phyloP scores from a whole-genome alignment of 192 early-diverging fungal species.

The Rhizophagus prolifer region DNA sequence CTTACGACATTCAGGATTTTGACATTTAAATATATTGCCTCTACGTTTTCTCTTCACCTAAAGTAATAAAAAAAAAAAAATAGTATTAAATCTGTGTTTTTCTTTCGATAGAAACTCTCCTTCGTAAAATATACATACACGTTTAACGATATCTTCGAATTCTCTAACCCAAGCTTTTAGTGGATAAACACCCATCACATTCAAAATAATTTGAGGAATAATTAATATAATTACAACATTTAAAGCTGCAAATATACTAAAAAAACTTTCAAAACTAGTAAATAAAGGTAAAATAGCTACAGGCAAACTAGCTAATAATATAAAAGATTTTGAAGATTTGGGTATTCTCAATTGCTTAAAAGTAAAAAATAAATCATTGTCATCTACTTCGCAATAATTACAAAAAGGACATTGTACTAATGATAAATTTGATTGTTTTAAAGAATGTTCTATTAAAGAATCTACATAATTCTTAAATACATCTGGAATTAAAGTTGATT shows the following conservation, averaged over 20 bases:
- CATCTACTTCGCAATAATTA: constrained; percentile 41
- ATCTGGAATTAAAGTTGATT: constrained; percentile 28
- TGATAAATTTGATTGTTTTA: constrained; percentile 14
- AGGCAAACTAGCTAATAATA: constrained; percentile 27
- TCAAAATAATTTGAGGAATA: constrained; percentile 22
- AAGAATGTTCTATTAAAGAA: constrained; percentile 31
- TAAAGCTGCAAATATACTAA: constrained; percentile 1
- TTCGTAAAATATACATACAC: constrained; percentile 1
- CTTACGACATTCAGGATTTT: constrained; percentile 46
- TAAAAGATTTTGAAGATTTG: constrained; percentile 13
- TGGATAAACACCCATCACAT: constrained; percentile 15
- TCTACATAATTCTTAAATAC: constrained; percentile 37
- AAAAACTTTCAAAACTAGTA: constrained; percentile 3
- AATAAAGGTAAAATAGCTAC: constrained; percentile 23
- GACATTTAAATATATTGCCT: constrained; percentile 49
- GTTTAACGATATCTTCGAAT: constrained; percentile 23
- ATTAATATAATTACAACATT: constrained; percentile 11
- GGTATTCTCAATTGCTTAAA: constrained; percentile 13
- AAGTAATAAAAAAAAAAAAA: constrained; percentile 28
- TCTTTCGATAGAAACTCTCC: neutral
- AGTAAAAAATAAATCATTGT: constrained; percentile 12
- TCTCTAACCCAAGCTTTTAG: constrained; percentile 10
- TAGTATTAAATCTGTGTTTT: neutral
- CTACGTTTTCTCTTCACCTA: constrained; percentile 30
- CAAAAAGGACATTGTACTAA: constrained; percentile 39